Evolutionary conservation across 2,329 filamentous ascomycete genomes (phyloP), one percentile per base, ranked within the genome.

Genomic region (Sporothrix humicola): DNA sequence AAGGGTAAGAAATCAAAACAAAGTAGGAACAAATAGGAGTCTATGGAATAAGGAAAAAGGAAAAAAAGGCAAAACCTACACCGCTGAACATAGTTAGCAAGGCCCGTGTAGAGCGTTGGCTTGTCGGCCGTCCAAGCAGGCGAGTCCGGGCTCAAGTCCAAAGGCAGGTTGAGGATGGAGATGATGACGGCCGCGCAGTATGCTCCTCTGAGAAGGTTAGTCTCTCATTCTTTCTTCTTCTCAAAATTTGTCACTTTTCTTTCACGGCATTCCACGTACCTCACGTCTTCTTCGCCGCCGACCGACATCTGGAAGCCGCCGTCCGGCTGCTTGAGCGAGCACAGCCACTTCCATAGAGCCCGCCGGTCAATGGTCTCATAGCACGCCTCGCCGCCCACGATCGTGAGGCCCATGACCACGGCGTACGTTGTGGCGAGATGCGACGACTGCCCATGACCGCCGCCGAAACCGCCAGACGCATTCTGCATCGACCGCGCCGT

Each of bases 381-480:
- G 58, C 76, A 77, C 89, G 89, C 90, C 74, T 91, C 83, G 9
- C 92, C 93, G 70, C 93, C 94, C 58, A 95, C 92, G 75, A 94
- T 88, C 31, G 92, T 89, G 70, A 99, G 85, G 63, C 92, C 90
- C 74, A 99, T 87, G 23, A 97, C 84, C 56, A 91, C 88, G 66
- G 95, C 94, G 85, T 98, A 99, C 0, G 93, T 94, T 65, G 93
- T 92, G 73, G 96, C 96, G 77, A 96, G 88, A 82, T 99, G 96
- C 71, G 93, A 94, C 77, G 89, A 87, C 80, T 98, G 96, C 42
- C 95, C 94, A 81, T 94, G 92, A n/a, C 96, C 95, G 76, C 95
- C 96, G 71, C 94, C 96, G 81, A 97, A 97, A 2, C 96, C 96
- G 69, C 96, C 96, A 17, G 86, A 86, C 26, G 85, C 81, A 81